These are phyloP conservation scores for Inonotus hispidus DNA, from an alignment of 1,284 basidiomycete species.

Conservation along the genomic window DNA sequence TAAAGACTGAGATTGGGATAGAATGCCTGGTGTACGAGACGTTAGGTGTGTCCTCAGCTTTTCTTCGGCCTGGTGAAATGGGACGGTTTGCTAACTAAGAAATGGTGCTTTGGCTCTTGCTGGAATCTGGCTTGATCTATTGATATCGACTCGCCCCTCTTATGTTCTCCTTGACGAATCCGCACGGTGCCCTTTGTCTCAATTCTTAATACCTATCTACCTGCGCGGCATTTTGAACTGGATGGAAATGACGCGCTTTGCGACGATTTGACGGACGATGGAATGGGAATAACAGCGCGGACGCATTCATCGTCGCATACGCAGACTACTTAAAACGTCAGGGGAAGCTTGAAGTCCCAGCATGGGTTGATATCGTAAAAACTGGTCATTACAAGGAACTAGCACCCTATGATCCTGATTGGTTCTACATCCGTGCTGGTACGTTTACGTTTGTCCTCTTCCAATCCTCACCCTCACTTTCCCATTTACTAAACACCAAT, in stretches of 20 bases:
- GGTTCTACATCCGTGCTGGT: conserved; percentile 99
- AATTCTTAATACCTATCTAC: background rate
- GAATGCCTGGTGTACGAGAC: conserved; percentile 91
- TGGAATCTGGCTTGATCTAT: background rate
- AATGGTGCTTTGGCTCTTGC: background rate
- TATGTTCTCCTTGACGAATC: too few relatives aligned
- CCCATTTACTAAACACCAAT: too few relatives aligned
- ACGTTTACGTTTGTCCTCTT: conserved; percentile 28
- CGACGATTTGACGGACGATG: too few relatives aligned
- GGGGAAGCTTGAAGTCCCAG: conserved; percentile 97
- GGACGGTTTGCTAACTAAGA: background rate
- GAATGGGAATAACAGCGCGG: conserved; percentile 78
- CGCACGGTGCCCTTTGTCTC: too few relatives aligned
- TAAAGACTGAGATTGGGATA: conserved; percentile 33
- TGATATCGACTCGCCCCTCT: background rate
- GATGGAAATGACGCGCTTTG: too few relatives aligned
- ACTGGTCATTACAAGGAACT: conserved; percentile 98
- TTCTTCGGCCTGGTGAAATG: background rate
- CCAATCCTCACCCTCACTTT: background rate
- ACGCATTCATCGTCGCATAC: conserved; percentile 89
- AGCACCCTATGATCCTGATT: conserved; percentile 98
- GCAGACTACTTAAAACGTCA: conserved; percentile 93
- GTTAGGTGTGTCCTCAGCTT: conserved; percentile 57
- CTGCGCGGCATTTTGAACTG: too few relatives aligned
- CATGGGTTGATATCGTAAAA: conserved; percentile 99